These are phyloP conservation scores for Aspergillus ochraceus DNA, from an alignment of 2,329 filamentous ascomycete species.

Conservation along the genomic window DNA sequence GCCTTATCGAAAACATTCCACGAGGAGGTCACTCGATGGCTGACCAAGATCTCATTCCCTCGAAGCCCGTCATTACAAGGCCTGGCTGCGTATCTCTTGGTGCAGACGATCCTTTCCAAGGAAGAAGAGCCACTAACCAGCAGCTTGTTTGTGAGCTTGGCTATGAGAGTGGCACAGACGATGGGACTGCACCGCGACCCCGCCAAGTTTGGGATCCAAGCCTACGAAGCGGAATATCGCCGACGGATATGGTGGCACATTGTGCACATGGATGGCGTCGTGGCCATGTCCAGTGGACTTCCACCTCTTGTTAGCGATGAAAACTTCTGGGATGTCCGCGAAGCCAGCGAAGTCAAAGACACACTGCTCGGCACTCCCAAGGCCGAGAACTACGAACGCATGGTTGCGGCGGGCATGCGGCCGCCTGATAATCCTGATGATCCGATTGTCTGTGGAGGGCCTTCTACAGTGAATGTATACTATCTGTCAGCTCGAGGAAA, in stretches of 20 bases:
- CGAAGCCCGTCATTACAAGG: constrained; percentile 47
- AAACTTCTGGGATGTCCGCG: constrained; percentile 49
- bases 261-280: constrained; percentile 49
- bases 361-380: constrained; percentile 40
- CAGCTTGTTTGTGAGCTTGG: constrained; percentile 50
- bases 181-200: constrained; percentile 52
- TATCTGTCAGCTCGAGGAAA: constrained; percentile 46
- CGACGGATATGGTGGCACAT: constrained; percentile 52
- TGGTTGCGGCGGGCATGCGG: constrained; percentile 32
- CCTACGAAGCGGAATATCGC: constrained; percentile 47
- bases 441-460: constrained; percentile 40
- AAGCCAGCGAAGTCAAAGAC: constrained; percentile 50
- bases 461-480: constrained; percentile 44
- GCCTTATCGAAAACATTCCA: constrained; percentile 40
- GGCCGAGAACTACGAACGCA: constrained; percentile 37
- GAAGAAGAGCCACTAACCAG: constrained; percentile 52
- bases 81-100: constrained; percentile 48
- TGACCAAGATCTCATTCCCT: constrained; percentile 46
- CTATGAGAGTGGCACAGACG: constrained; percentile 49
- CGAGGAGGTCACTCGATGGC: constrained; percentile 45
- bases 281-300: constrained; percentile 51
- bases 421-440: constrained; percentile 44
- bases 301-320: constrained; percentile 50
- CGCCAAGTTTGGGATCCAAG: constrained; percentile 47
- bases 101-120: constrained; percentile 48